Base-by-base conservation (phyloP, 2,329 filamentous ascomycete genomes). In the Colletotrichum sansevieriae region DNA sequence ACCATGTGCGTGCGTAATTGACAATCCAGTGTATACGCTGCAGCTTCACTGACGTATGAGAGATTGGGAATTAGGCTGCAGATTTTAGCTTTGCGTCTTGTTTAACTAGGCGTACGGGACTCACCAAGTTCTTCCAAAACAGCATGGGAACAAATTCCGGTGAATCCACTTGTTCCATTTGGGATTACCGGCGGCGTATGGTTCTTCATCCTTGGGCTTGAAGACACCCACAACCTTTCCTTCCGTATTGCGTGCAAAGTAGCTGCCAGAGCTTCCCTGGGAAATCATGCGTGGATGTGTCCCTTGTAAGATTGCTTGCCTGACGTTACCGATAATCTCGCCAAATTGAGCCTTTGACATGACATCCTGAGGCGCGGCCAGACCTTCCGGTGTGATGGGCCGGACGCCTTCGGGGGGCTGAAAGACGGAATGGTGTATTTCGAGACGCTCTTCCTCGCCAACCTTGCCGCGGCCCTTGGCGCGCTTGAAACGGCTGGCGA, bases 131-230 rank as follows among this genome's bases (percentile, higher is more conserved):
- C 96, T 87, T 18, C 96, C 96, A 75, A 99, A 99, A 80, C 93
- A 98, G 82, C 97, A 99, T 9, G 96, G 96, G 74, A 99, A 98
- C 72, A 99, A 78, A 78, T 99, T 99, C 72, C 96, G 88, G 79
- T 99, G 96, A 83, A 99, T 95, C 96, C 96, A 99, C 81, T 99
- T 99, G 74, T 97, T 98, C 95, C 95, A 98, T 79, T 99, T 99
- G 6, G 96, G 96, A 77, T 99, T 99, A 73, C 94, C 92, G 37
- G 93, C 96, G 1, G 96, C 96, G 77, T 98, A 99, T 1, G 96
- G 96, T 79, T 99, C 97, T 82, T 99, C 96, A 74, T 99, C 96
- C 81, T 99, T 99, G 47, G 96, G 96, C 79, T 99, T 99, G 83
- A 99, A 99, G 4, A 99, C 96, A 41, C 95, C 96, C 4, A 99